phyloP scores from a whole-genome alignment of 2,329 filamentous ascomycete species.

The Metarhizium guizhouense region DNA sequence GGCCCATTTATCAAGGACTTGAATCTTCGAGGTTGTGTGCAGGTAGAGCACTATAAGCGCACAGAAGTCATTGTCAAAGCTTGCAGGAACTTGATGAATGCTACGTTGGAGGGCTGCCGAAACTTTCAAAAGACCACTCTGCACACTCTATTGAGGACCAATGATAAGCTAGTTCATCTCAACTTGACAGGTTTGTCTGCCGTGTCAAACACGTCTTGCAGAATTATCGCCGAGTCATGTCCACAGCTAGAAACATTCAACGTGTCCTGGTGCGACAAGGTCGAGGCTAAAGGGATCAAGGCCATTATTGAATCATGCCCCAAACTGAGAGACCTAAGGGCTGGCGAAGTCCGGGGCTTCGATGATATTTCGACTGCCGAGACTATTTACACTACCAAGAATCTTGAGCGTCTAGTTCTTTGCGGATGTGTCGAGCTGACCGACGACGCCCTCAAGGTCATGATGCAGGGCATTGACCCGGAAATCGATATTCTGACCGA shows the following conservation, averaged over 20 bases:
- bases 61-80: constrained; percentile 70
- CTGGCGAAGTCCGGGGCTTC: constrained; percentile 74
- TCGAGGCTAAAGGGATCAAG: constrained; percentile 68
- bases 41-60: constrained; percentile 73
- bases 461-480: constrained; percentile 68
- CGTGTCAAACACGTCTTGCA: constrained; percentile 77
- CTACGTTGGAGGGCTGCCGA: constrained; percentile 81
- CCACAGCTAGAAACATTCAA: constrained; percentile 76
- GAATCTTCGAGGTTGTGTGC: constrained; percentile 84
- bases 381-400: constrained; percentile 71
- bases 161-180: constrained; percentile 69
- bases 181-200: constrained; percentile 76
- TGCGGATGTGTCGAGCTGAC: constrained; percentile 71
- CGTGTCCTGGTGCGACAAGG: constrained; percentile 84
- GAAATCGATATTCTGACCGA: constrained; percentile 76
- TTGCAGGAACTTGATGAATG: constrained; percentile 79
- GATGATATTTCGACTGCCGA: constrained; percentile 63
- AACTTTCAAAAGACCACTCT: constrained; percentile 74
- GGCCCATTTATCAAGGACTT: constrained; percentile 87
- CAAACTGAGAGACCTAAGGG: constrained; percentile 68
- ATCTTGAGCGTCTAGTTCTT: constrained; percentile 71
- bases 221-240: constrained; percentile 74
- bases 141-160: constrained; percentile 65
- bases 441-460: constrained; percentile 62
- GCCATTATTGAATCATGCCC: constrained; percentile 65